Conservation (phyloP, 2,329 filamentous ascomycete species). For the Paraconiothyrium sp. region DNA sequence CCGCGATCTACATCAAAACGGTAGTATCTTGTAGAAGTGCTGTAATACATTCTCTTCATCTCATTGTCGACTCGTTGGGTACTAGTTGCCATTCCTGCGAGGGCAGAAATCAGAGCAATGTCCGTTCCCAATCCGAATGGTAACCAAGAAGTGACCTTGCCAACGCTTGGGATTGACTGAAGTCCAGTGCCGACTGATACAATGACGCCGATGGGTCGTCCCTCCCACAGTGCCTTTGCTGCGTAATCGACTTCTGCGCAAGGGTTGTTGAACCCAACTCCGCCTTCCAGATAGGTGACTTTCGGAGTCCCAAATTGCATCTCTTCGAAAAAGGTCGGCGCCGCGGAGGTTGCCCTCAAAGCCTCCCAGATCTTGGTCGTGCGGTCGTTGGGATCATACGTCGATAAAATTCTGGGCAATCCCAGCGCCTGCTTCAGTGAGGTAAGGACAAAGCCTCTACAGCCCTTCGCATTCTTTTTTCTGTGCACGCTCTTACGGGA, state of each 20-base stretch:
- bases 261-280: slow-evolving; percentile 62
- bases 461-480: slow-evolving; percentile 44
- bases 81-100: slow-evolving; percentile 50
- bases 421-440: slow-evolving; percentile 51
- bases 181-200: slow-evolving; percentile 51
- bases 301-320: slow-evolving; percentile 60
- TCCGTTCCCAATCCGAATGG: slow-evolving; percentile 52
- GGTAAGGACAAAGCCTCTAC: slow-evolving; percentile 51
- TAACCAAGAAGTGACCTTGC: slow-evolving; percentile 49
- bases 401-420: slow-evolving; percentile 47
- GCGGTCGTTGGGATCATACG: slow-evolving; percentile 52
- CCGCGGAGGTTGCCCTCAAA: slow-evolving; percentile 61
- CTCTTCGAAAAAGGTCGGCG: slow-evolving; percentile 61
- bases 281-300: slow-evolving; percentile 61
- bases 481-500: slow-evolving; percentile 44
- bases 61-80: slow-evolving; percentile 53
- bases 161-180: slow-evolving; percentile 50
- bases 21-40: slow-evolving; percentile 47
- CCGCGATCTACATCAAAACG: slow-evolving; percentile 54
- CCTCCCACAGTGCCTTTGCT: slow-evolving; percentile 51
- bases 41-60: slow-evolving; percentile 53
- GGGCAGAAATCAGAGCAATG: slow-evolving; percentile 47
- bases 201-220: slow-evolving; percentile 50
- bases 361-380: slow-evolving; percentile 60
- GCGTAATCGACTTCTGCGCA: slow-evolving; percentile 61